These are phyloP conservation scores for Talaromyces sp. DNA, from an alignment of 2,329 filamentous ascomycete genomes.

Conservation along the genomic window DNA sequence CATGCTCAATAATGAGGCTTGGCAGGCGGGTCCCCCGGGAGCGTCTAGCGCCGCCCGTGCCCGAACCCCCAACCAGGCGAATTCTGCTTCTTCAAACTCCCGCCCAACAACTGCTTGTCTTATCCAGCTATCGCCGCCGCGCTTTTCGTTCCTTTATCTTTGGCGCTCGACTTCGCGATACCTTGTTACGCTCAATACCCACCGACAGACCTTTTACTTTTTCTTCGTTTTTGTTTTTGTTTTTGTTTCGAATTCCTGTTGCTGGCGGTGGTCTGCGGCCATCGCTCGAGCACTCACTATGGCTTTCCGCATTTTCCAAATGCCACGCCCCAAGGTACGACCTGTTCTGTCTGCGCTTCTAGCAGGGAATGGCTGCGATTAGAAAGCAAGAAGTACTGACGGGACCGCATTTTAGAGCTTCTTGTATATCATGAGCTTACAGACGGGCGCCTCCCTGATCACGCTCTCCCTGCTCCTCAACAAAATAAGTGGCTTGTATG, in stretches of 20 bases:
- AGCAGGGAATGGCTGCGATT: background rate
- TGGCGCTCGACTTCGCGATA: background rate
- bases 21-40: conserved; percentile 10
- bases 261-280: conserved; percentile 10
- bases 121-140: conserved; percentile 6
- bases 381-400: background rate
- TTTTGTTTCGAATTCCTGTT: background rate
- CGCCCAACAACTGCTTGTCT: conserved; percentile 3
- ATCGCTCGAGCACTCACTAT: conserved; percentile 21
- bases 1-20: conserved; percentile 1
- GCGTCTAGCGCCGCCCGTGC: background rate
- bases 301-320: conserved; percentile 44
- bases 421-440: conserved; percentile 78
- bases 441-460: conserved; percentile 81
- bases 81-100: conserved; percentile 6
- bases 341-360: background rate
- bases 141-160: background rate
- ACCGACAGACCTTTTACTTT: background rate
- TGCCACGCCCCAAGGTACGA: conserved; percentile 47
- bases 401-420: conserved; percentile 58
- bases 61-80: background rate
- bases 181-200: background rate
- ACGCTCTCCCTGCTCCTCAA: conserved; percentile 80
- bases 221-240: background rate
- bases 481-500: conserved; percentile 87